Conservation (phyloP, 331 rosid genomes). For the Rhamnella rubrinervis region DNA sequence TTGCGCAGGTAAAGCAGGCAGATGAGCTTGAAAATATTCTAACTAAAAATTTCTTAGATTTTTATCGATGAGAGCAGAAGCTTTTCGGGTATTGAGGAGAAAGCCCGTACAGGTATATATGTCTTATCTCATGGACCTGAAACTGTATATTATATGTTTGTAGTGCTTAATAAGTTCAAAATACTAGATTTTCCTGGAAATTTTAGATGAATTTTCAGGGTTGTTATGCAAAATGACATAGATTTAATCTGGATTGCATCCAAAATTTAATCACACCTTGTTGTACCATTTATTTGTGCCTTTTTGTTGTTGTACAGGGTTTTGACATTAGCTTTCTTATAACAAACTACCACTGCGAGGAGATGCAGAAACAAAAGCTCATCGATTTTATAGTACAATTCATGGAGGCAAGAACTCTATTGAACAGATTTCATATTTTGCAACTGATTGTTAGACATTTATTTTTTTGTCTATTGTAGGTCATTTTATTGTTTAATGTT, state of each 20-base stretch:
- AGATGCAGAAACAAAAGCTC: conserved; percentile 94
- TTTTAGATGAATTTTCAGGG: conserved; percentile 1
- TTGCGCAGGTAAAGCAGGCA: conserved; percentile 82
- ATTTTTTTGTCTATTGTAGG: background rate
- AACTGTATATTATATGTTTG: background rate
- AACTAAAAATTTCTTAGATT: conserved; percentile 90
- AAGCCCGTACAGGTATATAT: conserved; percentile 84
- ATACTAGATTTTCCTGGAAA: background rate
- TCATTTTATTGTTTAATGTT: background rate
- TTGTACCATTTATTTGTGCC: background rate
- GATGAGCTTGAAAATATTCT: conserved; percentile 98
- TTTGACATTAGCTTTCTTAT: conserved; percentile 96
- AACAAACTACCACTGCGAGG: conserved; percentile 94
- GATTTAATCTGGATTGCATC: background rate
- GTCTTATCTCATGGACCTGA: background rate
- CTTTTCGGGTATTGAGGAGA: conserved; percentile 92
- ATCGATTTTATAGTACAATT: conserved; percentile 95
- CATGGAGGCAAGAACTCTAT: conserved; percentile 81
- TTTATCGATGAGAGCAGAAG: conserved; percentile 98
- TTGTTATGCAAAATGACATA: background rate
- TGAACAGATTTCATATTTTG: conserved; percentile 16
- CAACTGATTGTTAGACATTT: conserved; percentile 5
- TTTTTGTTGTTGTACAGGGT: conserved; percentile 56
- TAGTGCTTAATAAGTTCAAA: background rate
- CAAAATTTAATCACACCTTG: background rate